These are phyloP conservation scores for Pythium dissotocum DNA, from an alignment of 352 stramenopile genomes.

Conservation along the genomic window DNA sequence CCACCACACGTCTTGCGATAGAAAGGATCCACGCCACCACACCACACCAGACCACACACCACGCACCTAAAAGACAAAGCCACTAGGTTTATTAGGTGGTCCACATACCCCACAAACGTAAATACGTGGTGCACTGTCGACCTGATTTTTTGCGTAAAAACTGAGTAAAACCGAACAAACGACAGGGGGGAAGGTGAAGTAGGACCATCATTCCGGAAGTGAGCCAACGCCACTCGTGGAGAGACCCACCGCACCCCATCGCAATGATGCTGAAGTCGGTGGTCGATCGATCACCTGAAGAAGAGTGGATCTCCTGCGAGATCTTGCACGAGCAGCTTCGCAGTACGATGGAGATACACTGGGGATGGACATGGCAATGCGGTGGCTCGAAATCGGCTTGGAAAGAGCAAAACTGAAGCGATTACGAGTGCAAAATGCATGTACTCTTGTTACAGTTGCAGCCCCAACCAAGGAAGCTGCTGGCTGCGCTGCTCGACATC, in stretches of 20 bases:
- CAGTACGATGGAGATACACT: neutral
- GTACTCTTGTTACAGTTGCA: constrained; percentile 28
- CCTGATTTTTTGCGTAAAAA: constrained; percentile 13
- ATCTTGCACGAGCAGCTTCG: neutral
- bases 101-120: constrained; percentile 1
- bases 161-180: neutral
- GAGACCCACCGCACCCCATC: neutral
- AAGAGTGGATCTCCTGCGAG: neutral
- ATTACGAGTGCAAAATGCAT: constrained; percentile 25
- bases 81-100: constrained; percentile 12
- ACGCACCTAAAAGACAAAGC: neutral
- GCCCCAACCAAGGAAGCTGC: neutral
- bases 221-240: neutral
- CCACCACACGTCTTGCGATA: constrained; percentile 11
- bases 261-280: neutral
- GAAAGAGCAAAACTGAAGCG: constrained; percentile 1
- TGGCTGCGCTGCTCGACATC: no score
- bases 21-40: constrained; percentile 13
- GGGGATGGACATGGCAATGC: neutral
- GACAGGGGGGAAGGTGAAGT: neutral
- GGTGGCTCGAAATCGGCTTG: neutral
- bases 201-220: neutral
- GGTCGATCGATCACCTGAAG: neutral
- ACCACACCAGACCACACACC: constrained; percentile 9
- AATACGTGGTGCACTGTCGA: neutral